These are phyloP conservation scores for Tricladium varicosporioides DNA, from an alignment of 2,329 filamentous ascomycete genomes.

Conservation along the genomic window DNA sequence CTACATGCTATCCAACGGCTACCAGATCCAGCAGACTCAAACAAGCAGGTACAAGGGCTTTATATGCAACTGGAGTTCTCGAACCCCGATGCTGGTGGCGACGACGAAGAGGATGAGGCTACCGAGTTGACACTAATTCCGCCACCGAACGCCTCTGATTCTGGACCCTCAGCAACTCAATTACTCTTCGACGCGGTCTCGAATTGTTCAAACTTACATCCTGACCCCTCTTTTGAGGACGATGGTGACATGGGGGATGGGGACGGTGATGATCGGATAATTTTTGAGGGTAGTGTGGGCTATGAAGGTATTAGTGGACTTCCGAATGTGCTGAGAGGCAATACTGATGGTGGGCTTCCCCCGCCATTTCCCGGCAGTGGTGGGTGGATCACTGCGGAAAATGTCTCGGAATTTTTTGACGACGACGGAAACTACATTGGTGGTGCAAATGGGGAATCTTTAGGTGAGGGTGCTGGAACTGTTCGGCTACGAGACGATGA, in stretches of 20 bases:
- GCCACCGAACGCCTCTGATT: conserved; percentile 22
- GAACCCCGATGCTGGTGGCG: conserved; percentile 43
- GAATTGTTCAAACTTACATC: conserved; percentile 72
- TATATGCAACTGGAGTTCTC: conserved; percentile 69
- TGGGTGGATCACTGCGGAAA: conserved; percentile 90
- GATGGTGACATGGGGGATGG: conserved; percentile 55
- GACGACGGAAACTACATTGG: conserved; percentile 76
- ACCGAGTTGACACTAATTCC: conserved; percentile 69
- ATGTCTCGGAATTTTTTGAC: conserved; percentile 81
- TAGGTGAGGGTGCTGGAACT: conserved; percentile 64
- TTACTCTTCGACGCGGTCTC: conserved; percentile 64
- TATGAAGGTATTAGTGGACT: conserved; percentile 56
- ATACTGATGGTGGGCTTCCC: conserved; percentile 51
- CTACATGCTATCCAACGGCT: conserved; percentile 70
- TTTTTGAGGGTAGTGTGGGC: conserved; percentile 52
- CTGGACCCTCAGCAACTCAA: conserved; percentile 31
- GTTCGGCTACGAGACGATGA: conserved; percentile 53
- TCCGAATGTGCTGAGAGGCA: conserved; percentile 51
- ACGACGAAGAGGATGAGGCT: conserved; percentile 61
- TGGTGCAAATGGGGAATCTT: conserved; percentile 38
- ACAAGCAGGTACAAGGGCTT: conserved; percentile 45
- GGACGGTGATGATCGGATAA: conserved; percentile 48
- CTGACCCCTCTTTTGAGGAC: conserved; percentile 58
- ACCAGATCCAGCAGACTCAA: conserved; percentile 37
- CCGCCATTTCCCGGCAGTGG: conserved; percentile 70